Evolutionary conservation across 2,329 filamentous ascomycete species (phyloP), one percentile per base, ranked within the genome.

Genomic region (Diplodia seriata): DNA sequence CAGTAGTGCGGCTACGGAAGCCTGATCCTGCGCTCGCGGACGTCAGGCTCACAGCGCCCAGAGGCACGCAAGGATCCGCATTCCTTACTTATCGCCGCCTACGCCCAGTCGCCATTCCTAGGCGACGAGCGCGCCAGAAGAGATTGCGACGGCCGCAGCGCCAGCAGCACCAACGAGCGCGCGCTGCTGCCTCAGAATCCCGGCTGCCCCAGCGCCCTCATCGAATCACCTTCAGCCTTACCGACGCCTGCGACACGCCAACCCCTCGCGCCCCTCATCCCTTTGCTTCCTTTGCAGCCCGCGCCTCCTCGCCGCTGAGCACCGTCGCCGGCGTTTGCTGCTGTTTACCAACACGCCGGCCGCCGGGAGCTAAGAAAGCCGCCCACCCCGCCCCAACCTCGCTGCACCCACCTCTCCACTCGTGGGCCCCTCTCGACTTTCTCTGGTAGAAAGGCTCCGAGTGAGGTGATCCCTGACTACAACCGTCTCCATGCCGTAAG

Each of bases 401-500:
- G 31, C 47, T 47, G 55, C 65, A 40, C 29, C 59, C n/a, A 49
- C 29, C 66, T 9, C n/a, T 49, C 55, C 6, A 31, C 68, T 70
- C 56, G 70, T 68, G 72, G 71, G 71, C 72, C 72, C 74, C 74
- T 70, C 77, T 76, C 76, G 73, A 73, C 77, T 53, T 74, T 79
- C 78, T 79, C 77, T 78, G 74, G 75, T 66, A 79, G 76, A 77
- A 78, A 72, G 72, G 76, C 72, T 73, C 72, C 71, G 74, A 75
- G 77, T 74, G 70, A 75, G 74, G 74, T 75, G 72, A 72, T 72
- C 72, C 65, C 71, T 72, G 68, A 67, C 68, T 61, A 71, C 51
- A 72, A 53, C 59, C 72, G 74, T 74, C 76, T 73, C 55, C 76
- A 80, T 80, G 78, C 77, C 77, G 78, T 79, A 79, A 79, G 78